Percentiles rank a stretch among this genome's conserved stretches.
Conservation (phyloP, 2,329 filamentous ascomycete species). For the Clarireedia monteithiana region DNA sequence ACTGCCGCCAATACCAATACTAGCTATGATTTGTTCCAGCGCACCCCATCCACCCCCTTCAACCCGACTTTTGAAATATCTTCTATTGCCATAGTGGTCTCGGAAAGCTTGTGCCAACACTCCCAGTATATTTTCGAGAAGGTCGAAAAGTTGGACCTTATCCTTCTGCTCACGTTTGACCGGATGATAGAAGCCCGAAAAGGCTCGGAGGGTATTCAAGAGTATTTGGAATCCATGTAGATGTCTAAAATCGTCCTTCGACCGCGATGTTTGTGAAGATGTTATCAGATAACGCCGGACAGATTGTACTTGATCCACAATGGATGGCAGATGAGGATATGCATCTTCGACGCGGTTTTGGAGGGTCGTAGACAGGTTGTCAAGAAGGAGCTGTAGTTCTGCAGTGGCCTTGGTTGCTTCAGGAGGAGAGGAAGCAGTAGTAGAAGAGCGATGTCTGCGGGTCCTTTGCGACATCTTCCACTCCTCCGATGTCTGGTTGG, state of each 20-base stretch:
- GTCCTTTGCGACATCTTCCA: conserved; percentile 42
- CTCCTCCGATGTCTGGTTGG: conserved; percentile 23
- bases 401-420: conserved; percentile 53
- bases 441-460: conserved; percentile 57
- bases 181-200: conserved; percentile 72
- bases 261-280: conserved; percentile 37
- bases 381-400: conserved; percentile 48
- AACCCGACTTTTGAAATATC: conserved; percentile 74
- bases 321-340: conserved; percentile 28
- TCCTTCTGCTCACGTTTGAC: conserved; percentile 52
- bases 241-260: conserved; percentile 77
- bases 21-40: conserved; percentile 64
- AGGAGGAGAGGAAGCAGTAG: conserved; percentile 48
- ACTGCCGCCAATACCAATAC: conserved; percentile 55
- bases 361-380: conserved; percentile 33
- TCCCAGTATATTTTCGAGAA: conserved; percentile 64
- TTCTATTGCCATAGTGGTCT: conserved; percentile 75
- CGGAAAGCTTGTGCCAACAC: conserved; percentile 60
- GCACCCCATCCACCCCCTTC: conserved; percentile 72
- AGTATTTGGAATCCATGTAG: conserved; percentile 71
- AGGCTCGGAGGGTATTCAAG: conserved; percentile 58
- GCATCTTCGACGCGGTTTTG: conserved; percentile 12
- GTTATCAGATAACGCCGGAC: conserved; percentile 31
- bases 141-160: conserved; percentile 56
- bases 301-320: conserved; percentile 26